A percentile compares a stretch with the other conserved stretches of the same genome.
phyloP scores from a whole-genome alignment of 805 yeast species.

The Wickerhamiella sorbophila region DNA sequence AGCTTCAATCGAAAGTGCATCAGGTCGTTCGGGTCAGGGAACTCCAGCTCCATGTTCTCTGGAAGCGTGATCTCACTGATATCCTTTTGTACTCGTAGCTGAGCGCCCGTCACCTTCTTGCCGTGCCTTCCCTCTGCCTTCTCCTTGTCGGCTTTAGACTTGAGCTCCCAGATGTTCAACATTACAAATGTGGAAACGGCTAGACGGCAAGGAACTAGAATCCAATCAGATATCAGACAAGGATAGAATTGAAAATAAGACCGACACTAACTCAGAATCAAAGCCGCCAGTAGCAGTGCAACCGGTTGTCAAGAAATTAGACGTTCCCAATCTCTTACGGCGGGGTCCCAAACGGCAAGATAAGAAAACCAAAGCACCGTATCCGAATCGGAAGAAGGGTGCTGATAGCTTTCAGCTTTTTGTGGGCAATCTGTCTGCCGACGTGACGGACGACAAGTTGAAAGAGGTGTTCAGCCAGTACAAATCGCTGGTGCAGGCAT shows the following conservation, averaged over 20 bases:
- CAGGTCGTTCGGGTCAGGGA: slow-evolving; percentile 40
- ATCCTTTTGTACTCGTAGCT: slow-evolving; percentile 59
- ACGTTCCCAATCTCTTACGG: no score
- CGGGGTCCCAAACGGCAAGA: no score
- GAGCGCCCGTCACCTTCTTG: slow-evolving; percentile 43
- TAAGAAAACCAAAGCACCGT: no score
- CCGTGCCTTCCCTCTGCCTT: slow-evolving; percentile 23
- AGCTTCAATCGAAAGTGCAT: slow-evolving; percentile 47
- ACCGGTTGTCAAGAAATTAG: no score
- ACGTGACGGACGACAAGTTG: slow-evolving; percentile 46
- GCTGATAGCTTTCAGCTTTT: slow-evolving; percentile 58
- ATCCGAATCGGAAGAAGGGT: no score
- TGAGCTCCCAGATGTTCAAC: slow-evolving; percentile 47
- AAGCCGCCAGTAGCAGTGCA: no score
- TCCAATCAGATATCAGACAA: neutral
- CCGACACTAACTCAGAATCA: no score
- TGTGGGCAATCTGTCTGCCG: slow-evolving; percentile 61
- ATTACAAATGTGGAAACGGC: slow-evolving; percentile 8
- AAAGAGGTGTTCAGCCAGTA: slow-evolving; percentile 40
- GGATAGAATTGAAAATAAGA: no score
- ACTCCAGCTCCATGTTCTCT: slow-evolving; percentile 36
- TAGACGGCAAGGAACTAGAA: neutral
- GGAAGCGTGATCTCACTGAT: slow-evolving; percentile 57
- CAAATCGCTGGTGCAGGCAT: slow-evolving; percentile 40
- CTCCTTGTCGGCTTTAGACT: slow-evolving; percentile 39